These are phyloP conservation scores for Arabidopsis arenosa DNA, from an alignment of 345 rosid species.

Conservation along the genomic window DNA sequence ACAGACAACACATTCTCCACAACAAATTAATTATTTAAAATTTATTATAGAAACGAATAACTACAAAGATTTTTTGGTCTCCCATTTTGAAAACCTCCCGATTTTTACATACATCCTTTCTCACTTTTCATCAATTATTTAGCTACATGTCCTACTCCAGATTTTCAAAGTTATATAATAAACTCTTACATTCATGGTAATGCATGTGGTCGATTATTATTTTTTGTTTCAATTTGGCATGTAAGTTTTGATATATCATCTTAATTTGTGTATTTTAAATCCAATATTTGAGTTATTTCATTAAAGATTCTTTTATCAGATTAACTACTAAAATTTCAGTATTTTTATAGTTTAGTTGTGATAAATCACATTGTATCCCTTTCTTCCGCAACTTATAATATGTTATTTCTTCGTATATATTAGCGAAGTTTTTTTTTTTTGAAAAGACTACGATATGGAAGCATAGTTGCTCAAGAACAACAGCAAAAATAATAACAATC, in stretches of 20 bases:
- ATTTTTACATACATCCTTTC: conserved; percentile 22
- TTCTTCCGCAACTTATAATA: not conserved
- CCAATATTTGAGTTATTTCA: not conserved
- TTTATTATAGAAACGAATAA: conserved; percentile 17
- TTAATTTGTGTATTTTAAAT: not conserved
- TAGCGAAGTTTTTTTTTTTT: too few species aligned
- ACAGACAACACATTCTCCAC: conserved; percentile 43
- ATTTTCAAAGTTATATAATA: not conserved
- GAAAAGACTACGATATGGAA: too few species aligned
- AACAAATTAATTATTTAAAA: conserved; percentile 7
- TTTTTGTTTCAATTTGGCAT: not conserved
- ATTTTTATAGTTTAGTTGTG: not conserved
- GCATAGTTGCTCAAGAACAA: not conserved
- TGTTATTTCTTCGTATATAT: not conserved
- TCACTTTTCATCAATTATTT: conserved; percentile 28
- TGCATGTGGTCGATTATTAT: not conserved
- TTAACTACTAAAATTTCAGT: not conserved
- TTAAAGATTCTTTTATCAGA: not conserved
- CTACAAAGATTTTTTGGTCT: conserved; percentile 41
- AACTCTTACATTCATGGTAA: conserved; percentile 5
- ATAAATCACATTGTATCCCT: not conserved
- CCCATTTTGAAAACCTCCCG: conserved; percentile 43
- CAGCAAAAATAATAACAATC: not conserved
- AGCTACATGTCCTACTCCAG: conserved; percentile 23
- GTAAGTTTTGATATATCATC: not conserved